Percentiles rank a stretch among this genome's conserved stretches.
Conservation (phyloP, 805 yeast species). For the Cyberlindnera sargentensis region DNA sequence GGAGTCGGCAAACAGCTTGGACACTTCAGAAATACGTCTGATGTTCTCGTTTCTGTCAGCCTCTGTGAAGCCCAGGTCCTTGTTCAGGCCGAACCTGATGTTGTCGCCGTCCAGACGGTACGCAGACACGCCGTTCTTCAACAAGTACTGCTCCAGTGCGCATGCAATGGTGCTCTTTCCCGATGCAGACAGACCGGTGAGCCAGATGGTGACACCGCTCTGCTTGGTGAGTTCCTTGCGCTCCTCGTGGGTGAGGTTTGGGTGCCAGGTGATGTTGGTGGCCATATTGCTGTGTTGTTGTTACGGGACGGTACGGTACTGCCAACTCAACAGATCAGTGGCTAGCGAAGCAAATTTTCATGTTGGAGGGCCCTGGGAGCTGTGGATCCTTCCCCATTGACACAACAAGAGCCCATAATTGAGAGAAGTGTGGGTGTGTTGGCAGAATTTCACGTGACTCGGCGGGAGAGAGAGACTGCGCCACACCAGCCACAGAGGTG, state of each 20-base stretch:
- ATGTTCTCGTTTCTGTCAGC: conserved; percentile 91
- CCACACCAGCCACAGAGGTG: too few species aligned
- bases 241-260: conserved; percentile 77
- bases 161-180: conserved; percentile 90
- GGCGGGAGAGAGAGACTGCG: neutral
- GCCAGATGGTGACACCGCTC: conserved; percentile 87
- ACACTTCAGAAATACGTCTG: conserved; percentile 90
- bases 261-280: conserved; percentile 95
- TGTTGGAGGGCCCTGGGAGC: too few species aligned
- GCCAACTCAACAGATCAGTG: too few species aligned
- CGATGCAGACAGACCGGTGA: conserved; percentile 91
- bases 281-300: conserved; percentile 54
- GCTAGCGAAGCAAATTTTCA: too few species aligned
- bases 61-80: conserved; percentile 90
- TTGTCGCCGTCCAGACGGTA: conserved; percentile 95
- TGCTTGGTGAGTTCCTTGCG: conserved; percentile 68
- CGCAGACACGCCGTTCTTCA: conserved; percentile 62
- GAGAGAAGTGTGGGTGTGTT: conserved; percentile 2
- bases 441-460: conserved; percentile 25
- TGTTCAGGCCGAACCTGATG: conserved; percentile 89
- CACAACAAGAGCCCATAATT: neutral
- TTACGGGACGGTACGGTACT: too few species aligned
- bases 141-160: conserved; percentile 78
- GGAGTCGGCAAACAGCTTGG: conserved; percentile 91
- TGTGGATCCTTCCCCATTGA: too few species aligned